phyloP scores from a whole-genome alignment of 345 rosid genomes.

The Syzygium aqueum region DNA sequence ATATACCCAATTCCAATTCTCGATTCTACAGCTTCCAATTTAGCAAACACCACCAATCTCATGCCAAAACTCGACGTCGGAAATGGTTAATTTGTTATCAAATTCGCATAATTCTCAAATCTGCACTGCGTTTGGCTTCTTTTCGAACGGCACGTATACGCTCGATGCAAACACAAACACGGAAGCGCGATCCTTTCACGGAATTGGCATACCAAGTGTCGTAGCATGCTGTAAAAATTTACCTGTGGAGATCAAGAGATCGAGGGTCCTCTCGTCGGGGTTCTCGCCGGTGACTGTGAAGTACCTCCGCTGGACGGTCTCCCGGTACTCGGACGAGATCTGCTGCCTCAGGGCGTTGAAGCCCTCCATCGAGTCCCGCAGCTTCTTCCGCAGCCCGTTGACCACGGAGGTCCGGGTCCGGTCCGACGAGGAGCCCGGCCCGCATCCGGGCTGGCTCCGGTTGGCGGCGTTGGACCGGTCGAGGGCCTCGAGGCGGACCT shows the following conservation, averaged over 20 bases:
- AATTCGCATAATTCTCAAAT: not conserved
- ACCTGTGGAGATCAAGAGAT: constrained; percentile 69
- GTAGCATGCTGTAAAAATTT: not conserved
- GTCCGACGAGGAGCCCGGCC: constrained; percentile 78
- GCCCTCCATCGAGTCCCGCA: constrained; percentile 67
- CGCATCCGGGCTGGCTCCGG: constrained; percentile 61
- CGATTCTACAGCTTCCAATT: not conserved
- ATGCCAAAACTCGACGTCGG: not conserved
- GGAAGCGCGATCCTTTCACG: not conserved
- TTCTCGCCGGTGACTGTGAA: constrained; percentile 71
- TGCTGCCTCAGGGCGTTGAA: constrained; percentile 45
- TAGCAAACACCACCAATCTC: not conserved
- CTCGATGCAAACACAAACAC: not conserved
- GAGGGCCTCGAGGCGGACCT: constrained; percentile 60
- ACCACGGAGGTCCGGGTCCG: constrained; percentile 78
- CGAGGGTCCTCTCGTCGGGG: constrained; percentile 60
- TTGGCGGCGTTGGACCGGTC: constrained; percentile 76
- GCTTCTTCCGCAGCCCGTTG: constrained; percentile 70
- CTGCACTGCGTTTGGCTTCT: not conserved
- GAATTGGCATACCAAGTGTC: not conserved
- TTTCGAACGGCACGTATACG: not conserved
- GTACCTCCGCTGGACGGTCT: constrained; percentile 74
- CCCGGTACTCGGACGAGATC: constrained; percentile 59
- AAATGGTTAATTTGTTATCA: not conserved
- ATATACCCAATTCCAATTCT: not conserved